Evolutionary conservation across 169 alveolate species (phyloP), one percentile per base, ranked within the genome.

Genomic region (Plasmodium reichenowi): DNA sequence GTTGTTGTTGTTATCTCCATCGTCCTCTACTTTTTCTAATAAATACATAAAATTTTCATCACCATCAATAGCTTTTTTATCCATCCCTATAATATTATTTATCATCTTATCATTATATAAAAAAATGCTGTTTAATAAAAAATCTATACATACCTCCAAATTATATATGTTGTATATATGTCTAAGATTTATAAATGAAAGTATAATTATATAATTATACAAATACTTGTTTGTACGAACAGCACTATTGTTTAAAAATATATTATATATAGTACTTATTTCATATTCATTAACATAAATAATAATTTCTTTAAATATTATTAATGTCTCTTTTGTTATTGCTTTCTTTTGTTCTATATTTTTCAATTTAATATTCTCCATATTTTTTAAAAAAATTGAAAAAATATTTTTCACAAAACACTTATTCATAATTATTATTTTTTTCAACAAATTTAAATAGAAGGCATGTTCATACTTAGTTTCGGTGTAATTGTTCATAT

Each of bases 331-430:
- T 71, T 45, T 38, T 20, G 52, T 54, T n/a, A 60, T 62, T 32
- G 45, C 45, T 6, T 32, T 4, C 5, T 32, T 32, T 72, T 29
- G 71, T 38, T 48, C 17, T 1, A 32, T 74, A 15, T 72, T 60
- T 60, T 24, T 62, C 4, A 43, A 24, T 12, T 50, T 86, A 13
- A 22, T 50, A n/a, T 60, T 24, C 48, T 71, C 87, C 10, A 86
- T 66, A 54, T 86, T 86, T 20, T 86, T 72, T 50, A 86, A 54
- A 66, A 86, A 86, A 60, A 86, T 86, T 71, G 50, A 86, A 86
- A 86, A 86, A 12, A 86, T 66, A 70, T 86, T 86, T 86, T 86
- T 86, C 8, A 86, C 92, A 60, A 86, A 71, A 86, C 87, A 71
- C 71, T 72, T 86, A 86, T 72, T 64, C 58, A 86, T 86, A 50